Evolutionary conservation across 2,329 filamentous ascomycete species (phyloP).

Genomic region (Exophiala phaeomuriformis): DNA sequence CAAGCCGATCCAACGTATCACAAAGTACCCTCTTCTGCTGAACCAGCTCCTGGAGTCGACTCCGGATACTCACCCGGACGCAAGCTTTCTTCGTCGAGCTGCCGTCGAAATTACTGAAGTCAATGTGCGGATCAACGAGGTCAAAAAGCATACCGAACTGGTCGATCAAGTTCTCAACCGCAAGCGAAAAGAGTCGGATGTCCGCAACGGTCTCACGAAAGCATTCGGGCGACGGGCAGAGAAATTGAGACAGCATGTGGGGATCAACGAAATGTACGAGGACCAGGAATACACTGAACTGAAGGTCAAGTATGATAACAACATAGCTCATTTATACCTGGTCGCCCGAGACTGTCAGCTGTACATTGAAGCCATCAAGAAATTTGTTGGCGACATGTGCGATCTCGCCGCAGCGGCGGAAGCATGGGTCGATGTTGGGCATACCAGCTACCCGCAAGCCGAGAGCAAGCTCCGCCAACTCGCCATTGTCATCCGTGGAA

Average conservation of each 20-base stretch:
- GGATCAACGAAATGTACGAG: conserved; percentile 60
- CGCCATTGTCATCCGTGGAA: conserved; percentile 76
- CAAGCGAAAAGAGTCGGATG: conserved; percentile 82
- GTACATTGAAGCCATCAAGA: conserved; percentile 73
- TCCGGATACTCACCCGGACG: conserved; percentile 75
- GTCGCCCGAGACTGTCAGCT: conserved; percentile 90
- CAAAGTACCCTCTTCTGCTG: conserved; percentile 86
- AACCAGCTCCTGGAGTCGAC: conserved; percentile 73
- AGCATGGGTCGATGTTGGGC: conserved; percentile 62
- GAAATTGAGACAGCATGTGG: conserved; percentile 67
- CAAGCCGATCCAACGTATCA: conserved; percentile 89
- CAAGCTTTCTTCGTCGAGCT: conserved; percentile 60
- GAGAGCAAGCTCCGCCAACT: conserved; percentile 94
- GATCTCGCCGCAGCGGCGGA: conserved; percentile 77
- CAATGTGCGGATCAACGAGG: conserved; percentile 72
- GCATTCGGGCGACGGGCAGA: conserved; percentile 85
- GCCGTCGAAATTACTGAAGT: conserved; percentile 60
- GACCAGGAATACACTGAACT: conserved; percentile 74
- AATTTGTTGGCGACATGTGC: conserved; percentile 73
- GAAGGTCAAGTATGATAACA: conserved; percentile 81
- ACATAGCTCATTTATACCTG: conserved; percentile 86
- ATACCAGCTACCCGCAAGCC: conserved; percentile 69
- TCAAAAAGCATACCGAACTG: conserved; percentile 88
- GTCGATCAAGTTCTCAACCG: conserved; percentile 79
- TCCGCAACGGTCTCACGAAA: conserved; percentile 74